Conservation (phyloP, 176 grass and related monocot genomes). For the Typha latifolia region DNA sequence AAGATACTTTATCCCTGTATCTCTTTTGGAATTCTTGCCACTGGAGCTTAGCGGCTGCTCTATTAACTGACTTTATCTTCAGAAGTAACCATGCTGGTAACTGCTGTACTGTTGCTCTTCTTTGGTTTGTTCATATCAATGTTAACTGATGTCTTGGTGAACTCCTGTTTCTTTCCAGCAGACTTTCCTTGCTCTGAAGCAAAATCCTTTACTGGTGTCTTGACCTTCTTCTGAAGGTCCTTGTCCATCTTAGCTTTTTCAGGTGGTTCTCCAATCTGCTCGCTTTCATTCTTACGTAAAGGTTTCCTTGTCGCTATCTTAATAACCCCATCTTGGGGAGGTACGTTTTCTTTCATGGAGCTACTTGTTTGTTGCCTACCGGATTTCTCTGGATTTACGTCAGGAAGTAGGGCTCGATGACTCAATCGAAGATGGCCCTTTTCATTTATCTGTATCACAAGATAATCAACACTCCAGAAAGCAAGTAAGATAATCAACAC, state of each 20-base stretch:
- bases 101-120: slow-evolving; percentile 1
- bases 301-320: slow-evolving; percentile 37
- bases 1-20: background rate
- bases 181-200: slow-evolving; percentile 18
- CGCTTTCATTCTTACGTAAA: slow-evolving; percentile 38
- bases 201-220: slow-evolving; percentile 20
- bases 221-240: slow-evolving; percentile 17
- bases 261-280: slow-evolving; percentile 14
- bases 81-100: background rate
- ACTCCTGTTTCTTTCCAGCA: slow-evolving; percentile 11
- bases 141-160: background rate
- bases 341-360: slow-evolving; percentile 48
- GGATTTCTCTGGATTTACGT: slow-evolving; percentile 39
- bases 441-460: slow-evolving; percentile 68
- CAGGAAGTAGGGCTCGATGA: slow-evolving; percentile 65
- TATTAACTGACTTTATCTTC: background rate
- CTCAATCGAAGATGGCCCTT: slow-evolving; percentile 93
- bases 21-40: background rate
- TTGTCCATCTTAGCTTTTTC: slow-evolving; percentile 22
- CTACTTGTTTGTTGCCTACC: slow-evolving; percentile 28
- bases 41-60: background rate
- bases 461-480: slow-evolving; percentile 14
- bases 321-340: slow-evolving; percentile 27
- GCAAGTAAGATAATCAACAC: slow-evolving; percentile 6
- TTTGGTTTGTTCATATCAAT: slow-evolving; percentile 6